Evolutionary conservation across 768 basidiomycete genomes (phyloP).

Genomic region (Postia placenta): DNA sequence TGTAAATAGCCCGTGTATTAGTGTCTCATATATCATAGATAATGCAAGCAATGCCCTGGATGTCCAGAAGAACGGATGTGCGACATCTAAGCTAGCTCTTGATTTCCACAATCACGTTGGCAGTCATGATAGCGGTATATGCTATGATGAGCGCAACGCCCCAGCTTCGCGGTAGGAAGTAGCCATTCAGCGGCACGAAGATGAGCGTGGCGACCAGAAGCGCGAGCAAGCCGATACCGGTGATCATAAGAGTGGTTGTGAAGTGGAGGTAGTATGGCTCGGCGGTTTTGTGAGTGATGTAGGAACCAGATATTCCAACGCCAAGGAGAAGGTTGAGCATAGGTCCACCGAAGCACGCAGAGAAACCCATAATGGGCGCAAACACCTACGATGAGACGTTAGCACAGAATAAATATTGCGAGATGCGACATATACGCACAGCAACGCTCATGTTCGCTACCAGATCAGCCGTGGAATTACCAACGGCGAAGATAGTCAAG

Average conservation of each 20-base stretch:
- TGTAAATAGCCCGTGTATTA: constrained; percentile 3
- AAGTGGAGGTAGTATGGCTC: constrained; percentile 71
- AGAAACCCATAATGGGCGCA: constrained; percentile 92
- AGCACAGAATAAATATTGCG: neutral
- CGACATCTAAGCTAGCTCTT: neutral
- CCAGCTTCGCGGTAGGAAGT: constrained; percentile 75
- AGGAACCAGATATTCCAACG: constrained; percentile 86
- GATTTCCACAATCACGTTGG: constrained; percentile 78
- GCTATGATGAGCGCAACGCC: constrained; percentile 70
- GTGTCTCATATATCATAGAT: constrained; percentile 1
- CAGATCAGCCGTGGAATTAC: constrained; percentile 93
- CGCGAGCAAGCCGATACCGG: constrained; percentile 71
- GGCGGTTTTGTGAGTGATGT: constrained; percentile 62
- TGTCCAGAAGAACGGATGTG: neutral
- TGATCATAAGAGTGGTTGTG: constrained; percentile 79
- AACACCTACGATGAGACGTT: constrained; percentile 45
- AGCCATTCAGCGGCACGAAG: constrained; percentile 82
- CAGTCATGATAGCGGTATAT: constrained; percentile 71
- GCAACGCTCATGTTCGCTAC: constrained; percentile 97
- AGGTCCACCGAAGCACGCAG: constrained; percentile 90
- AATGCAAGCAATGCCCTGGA: neutral
- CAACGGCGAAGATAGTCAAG: constrained; percentile 92
- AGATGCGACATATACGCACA: constrained; percentile 32
- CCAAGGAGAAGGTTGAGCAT: constrained; percentile 92
- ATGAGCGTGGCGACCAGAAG: constrained; percentile 73